Percentiles rank a stretch among this genome's conserved stretches.
These are phyloP conservation scores for Xylariaceae sp. DNA, from an alignment of 2,329 filamentous ascomycete species.

Conservation along the genomic window DNA sequence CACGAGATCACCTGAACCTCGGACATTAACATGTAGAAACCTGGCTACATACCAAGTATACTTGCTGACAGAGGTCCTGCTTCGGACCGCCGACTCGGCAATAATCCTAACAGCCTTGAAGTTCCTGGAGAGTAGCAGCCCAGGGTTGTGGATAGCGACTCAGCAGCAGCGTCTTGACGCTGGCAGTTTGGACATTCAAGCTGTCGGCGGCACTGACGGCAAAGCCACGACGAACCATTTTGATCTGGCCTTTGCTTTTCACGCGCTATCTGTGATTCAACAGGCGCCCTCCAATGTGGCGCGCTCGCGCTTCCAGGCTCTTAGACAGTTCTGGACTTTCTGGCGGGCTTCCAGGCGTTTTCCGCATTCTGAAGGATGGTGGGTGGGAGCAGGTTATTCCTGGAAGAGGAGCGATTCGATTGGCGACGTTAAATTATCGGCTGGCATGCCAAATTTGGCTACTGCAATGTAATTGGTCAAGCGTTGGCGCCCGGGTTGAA, in stretches of 20 bases:
- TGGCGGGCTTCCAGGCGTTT: background rate
- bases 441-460: conserved; percentile 10
- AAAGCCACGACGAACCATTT: too few species aligned
- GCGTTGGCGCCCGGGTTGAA: conserved; percentile 17
- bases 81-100: too few species aligned
- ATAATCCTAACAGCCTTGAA: too few species aligned
- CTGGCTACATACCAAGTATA: too few species aligned
- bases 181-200: too few species aligned
- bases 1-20: background rate
- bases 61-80: too few species aligned
- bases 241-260: too few species aligned
- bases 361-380: background rate
- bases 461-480: conserved; percentile 13
- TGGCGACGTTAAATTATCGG: conserved; percentile 10
- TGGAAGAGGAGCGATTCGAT: conserved; percentile 1
- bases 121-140: too few species aligned
- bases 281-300: background rate
- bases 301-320: background rate
- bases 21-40: background rate
- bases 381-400: background rate
- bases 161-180: too few species aligned
- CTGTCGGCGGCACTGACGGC: too few species aligned
- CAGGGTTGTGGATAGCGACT: too few species aligned
- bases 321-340: background rate
- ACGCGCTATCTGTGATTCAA: background rate